Conservation (phyloP, 805 yeast species). For the Starmera quercuum region DNA sequence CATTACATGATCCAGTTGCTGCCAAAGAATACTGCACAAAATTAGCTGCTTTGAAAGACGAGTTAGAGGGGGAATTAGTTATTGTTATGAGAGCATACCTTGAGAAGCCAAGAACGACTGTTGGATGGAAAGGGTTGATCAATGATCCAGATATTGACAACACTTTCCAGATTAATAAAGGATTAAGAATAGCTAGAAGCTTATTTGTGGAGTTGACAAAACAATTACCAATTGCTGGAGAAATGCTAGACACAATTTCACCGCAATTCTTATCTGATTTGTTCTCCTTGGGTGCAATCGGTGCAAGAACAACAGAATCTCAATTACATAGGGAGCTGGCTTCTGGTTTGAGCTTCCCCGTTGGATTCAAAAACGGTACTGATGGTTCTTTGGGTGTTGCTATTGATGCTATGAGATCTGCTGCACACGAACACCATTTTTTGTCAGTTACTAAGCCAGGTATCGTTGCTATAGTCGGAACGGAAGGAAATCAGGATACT, state of each 20-base stretch:
- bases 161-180: slow-evolving; percentile 90
- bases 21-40: slow-evolving; percentile 82
- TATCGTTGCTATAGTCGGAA: slow-evolving; percentile 90
- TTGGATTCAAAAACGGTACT: slow-evolving; percentile 97
- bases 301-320: slow-evolving; percentile 98
- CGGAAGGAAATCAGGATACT: slow-evolving; percentile 87
- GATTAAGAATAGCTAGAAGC: slow-evolving; percentile 81
- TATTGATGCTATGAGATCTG: slow-evolving; percentile 88
- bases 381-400: slow-evolving; percentile 95
- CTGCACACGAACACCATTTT: slow-evolving; percentile 90
- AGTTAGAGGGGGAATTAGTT: slow-evolving; percentile 65
- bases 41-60: slow-evolving; percentile 49
- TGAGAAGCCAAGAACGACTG: slow-evolving; percentile 97
- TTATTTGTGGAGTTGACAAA: slow-evolving; percentile 79
- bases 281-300: slow-evolving; percentile 95
- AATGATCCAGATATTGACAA: slow-evolving; percentile 96
- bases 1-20: slow-evolving; percentile 89
- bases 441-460: slow-evolving; percentile 94
- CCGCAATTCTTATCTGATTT: slow-evolving; percentile 93
- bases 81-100: slow-evolving; percentile 96
- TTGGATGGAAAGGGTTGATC: slow-evolving; percentile 98
- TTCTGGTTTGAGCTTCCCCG: slow-evolving; percentile 94
- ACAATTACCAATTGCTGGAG: slow-evolving; percentile 88
- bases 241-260: slow-evolving; percentile 95
- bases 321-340: slow-evolving; percentile 96